A percentile compares a stretch with the other conserved stretches of the same genome.
Conservation (phyloP, 495 filamentous ascomycete genomes). For the Cercophora newfieldiana region DNA sequence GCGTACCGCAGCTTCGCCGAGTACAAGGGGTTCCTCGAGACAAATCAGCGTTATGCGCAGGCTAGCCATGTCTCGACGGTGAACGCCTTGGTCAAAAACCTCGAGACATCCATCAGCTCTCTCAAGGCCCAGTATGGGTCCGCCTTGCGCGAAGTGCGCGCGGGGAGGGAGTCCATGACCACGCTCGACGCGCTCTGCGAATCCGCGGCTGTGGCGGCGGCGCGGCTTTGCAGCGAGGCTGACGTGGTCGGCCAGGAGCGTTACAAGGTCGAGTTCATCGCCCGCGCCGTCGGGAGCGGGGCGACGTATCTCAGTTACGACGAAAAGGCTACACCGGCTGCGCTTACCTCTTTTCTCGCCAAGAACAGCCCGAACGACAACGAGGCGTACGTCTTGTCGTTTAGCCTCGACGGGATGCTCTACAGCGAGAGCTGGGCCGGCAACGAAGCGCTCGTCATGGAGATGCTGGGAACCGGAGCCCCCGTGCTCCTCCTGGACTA, state of each 20-base stretch:
- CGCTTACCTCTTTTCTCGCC: not conserved
- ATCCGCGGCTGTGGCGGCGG: not conserved
- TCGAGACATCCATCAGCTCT: not conserved
- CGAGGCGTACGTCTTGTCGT: not conserved
- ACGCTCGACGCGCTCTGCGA: not conserved
- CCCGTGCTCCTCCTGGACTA: slow-evolving; percentile 28
- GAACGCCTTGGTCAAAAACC: not conserved
- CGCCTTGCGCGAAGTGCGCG: slow-evolving; percentile 22
- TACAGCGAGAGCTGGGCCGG: slow-evolving; percentile 19
- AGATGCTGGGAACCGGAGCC: slow-evolving; percentile 16
- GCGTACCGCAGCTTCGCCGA: slow-evolving; percentile 7
- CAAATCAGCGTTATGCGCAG: slow-evolving; percentile 17
- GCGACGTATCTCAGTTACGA: not conserved
- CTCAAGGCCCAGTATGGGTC: slow-evolving; percentile 14
- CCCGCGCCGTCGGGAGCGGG: not conserved
- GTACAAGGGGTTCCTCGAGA: slow-evolving; percentile 32
- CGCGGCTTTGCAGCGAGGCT: no score
- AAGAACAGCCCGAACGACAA: not conserved
- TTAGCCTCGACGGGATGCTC: not conserved
- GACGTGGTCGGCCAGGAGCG: not conserved
- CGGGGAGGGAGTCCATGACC: not conserved
- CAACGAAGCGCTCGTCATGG: slow-evolving; percentile 23
- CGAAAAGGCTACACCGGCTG: not conserved
- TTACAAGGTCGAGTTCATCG: not conserved
- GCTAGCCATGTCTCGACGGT: slow-evolving; percentile 17